Evolutionary conservation across 2,329 filamentous ascomycete species (phyloP).

Genomic region (Aureobasidium namibiae): DNA sequence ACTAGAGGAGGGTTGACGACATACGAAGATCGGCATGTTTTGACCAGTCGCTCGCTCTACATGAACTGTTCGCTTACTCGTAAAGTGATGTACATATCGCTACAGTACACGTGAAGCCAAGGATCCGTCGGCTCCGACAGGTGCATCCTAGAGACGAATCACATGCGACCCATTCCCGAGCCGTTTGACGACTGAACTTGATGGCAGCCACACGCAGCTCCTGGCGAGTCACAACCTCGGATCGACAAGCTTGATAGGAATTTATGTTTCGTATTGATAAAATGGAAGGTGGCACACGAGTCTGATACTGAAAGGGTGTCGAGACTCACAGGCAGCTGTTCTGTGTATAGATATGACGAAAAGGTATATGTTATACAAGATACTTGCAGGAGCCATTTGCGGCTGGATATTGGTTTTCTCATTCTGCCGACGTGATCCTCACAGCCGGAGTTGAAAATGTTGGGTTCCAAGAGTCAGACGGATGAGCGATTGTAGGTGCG

Average conservation of each 20-base stretch:
- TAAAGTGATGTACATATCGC: not conserved
- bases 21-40: not conserved
- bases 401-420: not conserved
- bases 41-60: not conserved
- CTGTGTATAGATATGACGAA: not conserved
- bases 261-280: constrained; percentile 11
- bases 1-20: not conserved
- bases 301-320: not conserved
- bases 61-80: not conserved
- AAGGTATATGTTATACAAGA: not conserved
- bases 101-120: constrained; percentile 7
- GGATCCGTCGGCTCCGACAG: not conserved
- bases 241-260: not conserved
- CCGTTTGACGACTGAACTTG: not conserved
- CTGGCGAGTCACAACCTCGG: not conserved
- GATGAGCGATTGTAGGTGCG: not conserved
- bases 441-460: not conserved
- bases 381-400: not conserved
- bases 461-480: constrained; percentile 1
- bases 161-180: constrained; percentile 4
- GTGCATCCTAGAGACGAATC: constrained; percentile 6
- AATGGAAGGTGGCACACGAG: not conserved
- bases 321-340: not conserved
- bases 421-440: not conserved
- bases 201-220: not conserved